phyloP scores from a whole-genome alignment of 345 rosid genomes.

The Arabidopsis suecica region DNA sequence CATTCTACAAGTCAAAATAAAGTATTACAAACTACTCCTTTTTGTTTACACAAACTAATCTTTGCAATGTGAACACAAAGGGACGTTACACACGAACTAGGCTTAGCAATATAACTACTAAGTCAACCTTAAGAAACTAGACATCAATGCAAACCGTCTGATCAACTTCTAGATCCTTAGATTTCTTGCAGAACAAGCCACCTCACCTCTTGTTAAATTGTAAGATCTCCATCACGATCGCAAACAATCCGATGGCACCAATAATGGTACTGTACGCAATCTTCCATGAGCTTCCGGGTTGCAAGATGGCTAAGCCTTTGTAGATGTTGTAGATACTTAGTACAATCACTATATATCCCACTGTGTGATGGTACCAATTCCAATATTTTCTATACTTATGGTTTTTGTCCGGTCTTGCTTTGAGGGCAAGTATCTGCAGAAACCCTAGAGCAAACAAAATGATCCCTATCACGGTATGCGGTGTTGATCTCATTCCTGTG shows the following conservation, averaged over 20 bases:
- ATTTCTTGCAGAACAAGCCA: conserved; percentile 7
- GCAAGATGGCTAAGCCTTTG: conserved; percentile 67
- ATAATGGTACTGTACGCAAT: conserved; percentile 59
- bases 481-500: not conserved
- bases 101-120: not conserved
- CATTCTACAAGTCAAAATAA: no score
- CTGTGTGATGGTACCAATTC: conserved; percentile 70
- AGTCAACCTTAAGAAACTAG: not conserved
- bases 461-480: conserved; percentile 8
- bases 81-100: no score
- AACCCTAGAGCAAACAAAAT: not conserved
- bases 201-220: conserved; percentile 30
- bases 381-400: conserved; percentile 70
- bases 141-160: conserved; percentile 12
- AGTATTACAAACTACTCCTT: no score
- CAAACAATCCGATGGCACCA: conserved; percentile 20
- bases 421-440: conserved; percentile 13
- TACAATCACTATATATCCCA: conserved; percentile 62
- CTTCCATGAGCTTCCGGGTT: conserved; percentile 69
- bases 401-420: conserved; percentile 69
- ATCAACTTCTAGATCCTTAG: conserved; percentile 10
- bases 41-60: no score
- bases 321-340: conserved; percentile 65
- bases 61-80: no score
- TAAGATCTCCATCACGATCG: conserved; percentile 13